These are phyloP conservation scores for Nakazawaea peltata DNA, from an alignment of 805 yeast species.

Conservation along the genomic window DNA sequence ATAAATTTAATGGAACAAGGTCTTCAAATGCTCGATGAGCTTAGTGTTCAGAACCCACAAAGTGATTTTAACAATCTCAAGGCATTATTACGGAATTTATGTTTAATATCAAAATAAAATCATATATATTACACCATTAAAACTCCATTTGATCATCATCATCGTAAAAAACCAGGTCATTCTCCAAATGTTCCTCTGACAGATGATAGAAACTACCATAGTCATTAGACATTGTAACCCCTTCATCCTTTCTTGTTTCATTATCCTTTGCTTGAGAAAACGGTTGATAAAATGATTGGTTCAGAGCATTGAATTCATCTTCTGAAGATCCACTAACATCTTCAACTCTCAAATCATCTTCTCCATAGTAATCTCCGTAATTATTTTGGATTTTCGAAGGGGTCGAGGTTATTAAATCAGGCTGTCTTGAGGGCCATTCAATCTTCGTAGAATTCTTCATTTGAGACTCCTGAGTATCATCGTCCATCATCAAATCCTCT, in stretches of 20 bases:
- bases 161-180: not conserved
- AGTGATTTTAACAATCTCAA: not conserved
- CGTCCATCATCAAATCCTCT: slow-evolving; percentile 7
- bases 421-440: not conserved
- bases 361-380: slow-evolving; percentile 9
- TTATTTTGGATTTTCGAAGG: slow-evolving; percentile 2
- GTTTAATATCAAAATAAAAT: not conserved
- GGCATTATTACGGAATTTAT: not conserved
- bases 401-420: slow-evolving; percentile 1
- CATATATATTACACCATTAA: too few relatives aligned
- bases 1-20: slow-evolving; percentile 18
- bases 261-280: not conserved
- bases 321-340: too few relatives aligned
- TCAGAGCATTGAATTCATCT: too few relatives aligned
- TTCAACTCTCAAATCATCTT: not conserved
- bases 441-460: not conserved
- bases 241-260: too few relatives aligned
- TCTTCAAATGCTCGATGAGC: slow-evolving; percentile 13
- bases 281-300: too few relatives aligned
- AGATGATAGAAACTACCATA: not conserved
- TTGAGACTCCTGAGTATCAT: not conserved
- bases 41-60: not conserved
- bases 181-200: too few relatives aligned
- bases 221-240: too few relatives aligned
- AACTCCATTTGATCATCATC: slow-evolving; percentile 6